Evolutionary conservation across 2,329 filamentous ascomycete species (phyloP).

Genomic region (Knufia petricola): DNA sequence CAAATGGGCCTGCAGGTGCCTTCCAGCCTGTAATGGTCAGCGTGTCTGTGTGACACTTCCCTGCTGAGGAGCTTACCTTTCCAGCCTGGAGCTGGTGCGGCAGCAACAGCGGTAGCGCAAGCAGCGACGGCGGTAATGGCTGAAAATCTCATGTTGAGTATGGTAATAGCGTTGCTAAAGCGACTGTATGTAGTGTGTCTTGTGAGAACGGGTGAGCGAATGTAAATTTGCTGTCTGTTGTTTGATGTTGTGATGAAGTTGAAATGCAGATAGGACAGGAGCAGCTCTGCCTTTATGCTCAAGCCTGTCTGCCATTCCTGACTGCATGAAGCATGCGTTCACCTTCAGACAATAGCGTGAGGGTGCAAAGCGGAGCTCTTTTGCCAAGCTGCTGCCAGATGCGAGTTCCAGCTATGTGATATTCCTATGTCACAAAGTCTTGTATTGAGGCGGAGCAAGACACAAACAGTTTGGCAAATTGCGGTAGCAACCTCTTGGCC

Average conservation of each 20-base stretch:
- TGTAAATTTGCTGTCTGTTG: neutral
- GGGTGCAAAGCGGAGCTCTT: too few species aligned
- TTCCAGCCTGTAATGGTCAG: neutral
- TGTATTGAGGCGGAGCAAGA: too few species aligned
- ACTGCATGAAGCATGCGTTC: too few species aligned
- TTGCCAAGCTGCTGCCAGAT: too few species aligned
- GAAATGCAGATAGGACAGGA: too few species aligned
- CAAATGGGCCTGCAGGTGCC: constrained; percentile 4
- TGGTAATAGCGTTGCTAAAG: neutral
- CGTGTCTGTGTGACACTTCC: neutral
- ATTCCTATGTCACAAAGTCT: too few species aligned
- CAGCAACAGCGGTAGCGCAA: constrained; percentile 2
- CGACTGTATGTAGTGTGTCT: neutral
- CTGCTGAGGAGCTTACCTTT: neutral
- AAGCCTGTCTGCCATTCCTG: too few species aligned
- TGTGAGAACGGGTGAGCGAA: neutral
- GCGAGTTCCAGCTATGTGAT: too few species aligned
- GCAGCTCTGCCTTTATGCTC: too few species aligned
- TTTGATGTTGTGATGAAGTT: neutral
- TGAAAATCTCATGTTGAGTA: constrained; percentile 9
- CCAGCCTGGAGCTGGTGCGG: neutral
- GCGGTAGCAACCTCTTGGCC: too few species aligned
- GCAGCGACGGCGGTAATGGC: constrained; percentile 3
- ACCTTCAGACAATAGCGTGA: too few species aligned
- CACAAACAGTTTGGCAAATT: too few species aligned